Base-by-base conservation (phyloP, 768 basidiomycete genomes). In the Dentipellis sp. region DNA sequence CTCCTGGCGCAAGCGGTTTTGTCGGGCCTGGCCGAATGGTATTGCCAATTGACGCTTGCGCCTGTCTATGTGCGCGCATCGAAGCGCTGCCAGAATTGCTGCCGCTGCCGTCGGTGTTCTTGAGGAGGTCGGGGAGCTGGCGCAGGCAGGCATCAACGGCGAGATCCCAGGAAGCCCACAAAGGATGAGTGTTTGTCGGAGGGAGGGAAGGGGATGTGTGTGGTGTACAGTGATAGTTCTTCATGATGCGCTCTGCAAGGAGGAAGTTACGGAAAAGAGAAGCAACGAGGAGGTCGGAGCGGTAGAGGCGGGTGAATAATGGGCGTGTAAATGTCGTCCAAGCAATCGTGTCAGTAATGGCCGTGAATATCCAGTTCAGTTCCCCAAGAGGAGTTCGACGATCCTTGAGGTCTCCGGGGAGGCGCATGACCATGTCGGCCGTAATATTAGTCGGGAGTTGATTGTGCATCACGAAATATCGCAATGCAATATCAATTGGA, bases 301-400 rank as follows among this genome's bases (percentile, higher is more conserved):
- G 80, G 69, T 97, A 98, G 22, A 98, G 72, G 37, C 92, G 83
- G 16, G 93, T 94, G 71, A 99, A 98, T 3, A 91, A 81, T 38
- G 97, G 94, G 48, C 87, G 82, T 39, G 94, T 88, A 68, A 99
- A 95, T 2, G 92, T 91, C 12, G 94, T 94, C 97, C 97, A 99
- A 7, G 97, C 97, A 59, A 99, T 98, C 9, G 97, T 98, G 71
- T 99, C 97, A 14, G 97, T 98, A 55, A 99, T 91, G 36, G 95
- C 93, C 1, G 94, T 98, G 72, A 98, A 98, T 60, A 98, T 98
- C 97, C 97, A 99, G 67, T 95, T 97, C n/a, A 99, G 80, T 71
- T 99, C 97, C 52, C 97, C 97, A 0, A 99, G 75, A 1, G 97
- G 94, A 0, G 97, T 98, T 22, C 94, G 82, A 17, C 97, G 81